Evolutionary conservation across 768 basidiomycete genomes (phyloP), one percentile per base, ranked within the genome.

Genomic region (Termitomyces heimii): DNA sequence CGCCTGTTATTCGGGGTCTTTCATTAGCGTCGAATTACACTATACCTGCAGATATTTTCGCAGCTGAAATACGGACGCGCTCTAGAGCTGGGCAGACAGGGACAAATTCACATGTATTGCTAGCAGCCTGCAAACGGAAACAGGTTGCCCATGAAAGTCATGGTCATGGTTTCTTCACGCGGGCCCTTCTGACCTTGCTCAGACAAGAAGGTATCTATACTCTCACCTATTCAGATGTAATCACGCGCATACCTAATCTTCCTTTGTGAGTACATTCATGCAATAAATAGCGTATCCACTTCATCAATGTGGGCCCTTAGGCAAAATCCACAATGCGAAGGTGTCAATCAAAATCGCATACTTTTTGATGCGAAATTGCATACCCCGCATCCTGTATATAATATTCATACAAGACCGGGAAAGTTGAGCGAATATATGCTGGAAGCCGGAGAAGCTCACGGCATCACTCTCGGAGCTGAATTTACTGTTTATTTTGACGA

Each of bases 271-370:
- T 5, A 16, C 35, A 14, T 35, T 35, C 14, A 35, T 34, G 13
- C 13, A 9, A 34, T 35, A 16, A 14, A 14, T 3, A 14, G 35
- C 16, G 35, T 35, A 14, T 35, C 14, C 4, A 35, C 35, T 24
- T 44, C 20, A 20, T 26, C 22, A 34, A 12, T 10, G 3, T 13
- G 20, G 10, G 20, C n/a, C 10, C 18, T 14, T 14, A 53, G 51
- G 42, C 58, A 59, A 50, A 43, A 44, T 49, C 58, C 58, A 12
- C 53, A 55, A 39, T 55, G 47, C 28, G 54, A 51, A 51, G 58
- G 53, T 28, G 24, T 47, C 45, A 35, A 55, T 55, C 54, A 47
- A 13, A 35, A 55, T 55, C 44, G 54, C 12, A 47, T 34, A 18
- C n/a, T 55, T 5, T 55, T 55, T 26, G 28, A 18, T 34, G 29